Evolutionary conservation across 2,329 filamentous ascomycete genomes (phyloP).

Genomic region (Beauveria brongniartii): DNA sequence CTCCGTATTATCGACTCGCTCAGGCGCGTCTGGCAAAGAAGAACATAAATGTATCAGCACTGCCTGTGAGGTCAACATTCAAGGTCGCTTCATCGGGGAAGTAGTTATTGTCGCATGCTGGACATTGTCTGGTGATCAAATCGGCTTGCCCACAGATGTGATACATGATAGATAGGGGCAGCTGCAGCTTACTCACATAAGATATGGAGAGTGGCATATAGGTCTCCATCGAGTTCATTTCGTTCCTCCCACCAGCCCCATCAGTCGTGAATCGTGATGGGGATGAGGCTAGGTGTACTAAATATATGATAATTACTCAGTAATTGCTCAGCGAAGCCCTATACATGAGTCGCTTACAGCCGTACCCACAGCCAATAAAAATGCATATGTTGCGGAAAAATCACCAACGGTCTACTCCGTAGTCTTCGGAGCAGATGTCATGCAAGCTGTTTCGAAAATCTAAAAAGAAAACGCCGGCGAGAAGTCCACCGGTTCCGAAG

Average conservation of each 20-base stretch:
- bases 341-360: no score
- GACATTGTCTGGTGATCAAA: not conserved
- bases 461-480: no score
- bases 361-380: no score
- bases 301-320: no score
- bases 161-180: not conserved
- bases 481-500: no score
- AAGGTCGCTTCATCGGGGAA: not conserved
- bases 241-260: not conserved
- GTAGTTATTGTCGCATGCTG: not conserved
- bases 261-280: not conserved
- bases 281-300: not conserved
- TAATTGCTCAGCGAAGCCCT: no score
- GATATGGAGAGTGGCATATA: not conserved
- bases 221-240: not conserved
- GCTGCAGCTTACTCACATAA: not conserved
- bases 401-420: no score
- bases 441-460: no score
- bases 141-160: not conserved
- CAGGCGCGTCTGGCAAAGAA: not conserved
- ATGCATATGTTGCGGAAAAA: no score
- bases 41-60: not conserved
- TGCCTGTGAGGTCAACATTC: not conserved
- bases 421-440: no score
- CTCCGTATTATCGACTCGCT: not conserved